Base-by-base conservation (phyloP, 148 eudicot species). In the Drosera capensis region DNA sequence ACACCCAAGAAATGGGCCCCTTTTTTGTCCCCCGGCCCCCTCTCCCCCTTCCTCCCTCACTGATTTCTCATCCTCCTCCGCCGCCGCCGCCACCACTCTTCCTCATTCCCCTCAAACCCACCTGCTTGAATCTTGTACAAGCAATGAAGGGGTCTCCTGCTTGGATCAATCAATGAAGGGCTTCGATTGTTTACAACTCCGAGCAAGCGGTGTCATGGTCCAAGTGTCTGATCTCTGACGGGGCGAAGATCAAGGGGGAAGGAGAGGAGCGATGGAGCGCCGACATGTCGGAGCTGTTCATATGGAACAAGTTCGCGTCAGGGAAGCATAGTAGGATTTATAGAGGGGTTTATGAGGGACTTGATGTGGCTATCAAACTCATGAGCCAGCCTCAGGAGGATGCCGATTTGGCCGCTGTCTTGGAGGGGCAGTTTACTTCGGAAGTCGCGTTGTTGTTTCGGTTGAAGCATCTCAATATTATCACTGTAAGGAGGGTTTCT, bases 291-390 rank as follows among this genome's bases (percentile, higher is more conserved):
- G 72, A 80, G 62, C 55, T 90, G 17, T 75, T 64, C 15, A 80
- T 90, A 6, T 95, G 99, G 2, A 69, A 58, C 20, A 90, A 90
- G 29, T 90, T 90, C 46, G 99, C 95, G 1, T 55, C 85, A 0
- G 99, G 99, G 8, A 59, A 85, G 51, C 99, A 84, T 59, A 90
- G 99, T 46, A 73, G 99, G 58, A 81, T 90, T 28, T 90, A 90
- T 28, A 78, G 82, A 56, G 99, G 99, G 39, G 62, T 84, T 35
- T 90, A 90, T 53, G 76, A 85, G 54, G 79, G 68, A 24, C 67
- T 52, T 18, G 85, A 90, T 15, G 99, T 85, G 28, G 99, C 99
- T 5, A 90, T 90, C 63, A 90, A 90, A 80, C 85, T 90, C 23
- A 61, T 84, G 40, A 90, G 99, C 40, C 95, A 80, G 47, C 99